These are phyloP conservation scores for Eragrostis tef DNA, from an alignment of 202 grass and related monocot species.

Conservation along the genomic window DNA sequence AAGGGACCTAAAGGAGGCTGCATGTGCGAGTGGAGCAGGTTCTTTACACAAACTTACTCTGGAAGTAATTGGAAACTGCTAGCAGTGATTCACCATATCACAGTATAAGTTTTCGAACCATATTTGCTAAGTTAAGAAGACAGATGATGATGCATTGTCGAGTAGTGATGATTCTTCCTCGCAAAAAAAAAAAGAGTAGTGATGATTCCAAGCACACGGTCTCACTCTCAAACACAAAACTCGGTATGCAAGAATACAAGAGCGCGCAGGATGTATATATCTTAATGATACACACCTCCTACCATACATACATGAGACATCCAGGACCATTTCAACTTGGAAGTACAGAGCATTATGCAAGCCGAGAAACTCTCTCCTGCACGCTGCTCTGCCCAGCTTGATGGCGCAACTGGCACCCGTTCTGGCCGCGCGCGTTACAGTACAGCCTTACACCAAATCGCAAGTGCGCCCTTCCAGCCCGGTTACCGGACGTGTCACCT, in stretches of 20 bases:
- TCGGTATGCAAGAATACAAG: not conserved
- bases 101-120: too few relatives aligned
- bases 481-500: slow-evolving; percentile 20
- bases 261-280: not conserved
- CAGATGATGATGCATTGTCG: not conserved
- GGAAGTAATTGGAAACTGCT: slow-evolving; percentile 24
- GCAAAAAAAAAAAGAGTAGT: too few relatives aligned
- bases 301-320: slow-evolving; percentile 1
- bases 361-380: not conserved
- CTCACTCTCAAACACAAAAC: not conserved
- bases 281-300: not conserved
- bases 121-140: not conserved
- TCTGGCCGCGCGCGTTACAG: not conserved
- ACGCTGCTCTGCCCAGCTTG: not conserved
- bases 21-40: not conserved
- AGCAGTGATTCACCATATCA: not conserved
- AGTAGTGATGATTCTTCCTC: not conserved
- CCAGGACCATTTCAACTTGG: not conserved
- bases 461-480: not conserved
- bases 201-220: not conserved
- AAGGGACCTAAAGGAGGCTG: not conserved
- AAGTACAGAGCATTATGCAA: slow-evolving; percentile 11
- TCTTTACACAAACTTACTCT: slow-evolving; percentile 1
- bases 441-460: not conserved
- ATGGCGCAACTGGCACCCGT: not conserved